Percentiles rank a stretch among this genome's conserved stretches.
These are phyloP conservation scores for Austroboletus niveus DNA, from an alignment of 1,284 basidiomycete species.

Conservation along the genomic window DNA sequence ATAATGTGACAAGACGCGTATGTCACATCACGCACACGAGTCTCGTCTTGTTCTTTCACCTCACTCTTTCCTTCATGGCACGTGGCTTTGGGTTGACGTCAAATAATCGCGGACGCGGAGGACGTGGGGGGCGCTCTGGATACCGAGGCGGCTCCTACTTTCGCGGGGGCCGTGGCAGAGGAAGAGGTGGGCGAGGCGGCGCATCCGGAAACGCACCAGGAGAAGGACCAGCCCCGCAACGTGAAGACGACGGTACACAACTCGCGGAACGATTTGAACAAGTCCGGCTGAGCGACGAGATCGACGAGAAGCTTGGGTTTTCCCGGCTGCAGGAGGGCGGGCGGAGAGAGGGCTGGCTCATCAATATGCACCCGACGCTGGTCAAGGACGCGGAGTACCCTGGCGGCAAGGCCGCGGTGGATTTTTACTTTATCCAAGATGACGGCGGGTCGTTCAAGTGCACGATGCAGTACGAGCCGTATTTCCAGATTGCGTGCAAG, in stretches of 20 bases:
- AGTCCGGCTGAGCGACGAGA: slow-evolving; percentile 73
- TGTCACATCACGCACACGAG: slow-evolving; percentile 26
- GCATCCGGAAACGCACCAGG: slow-evolving; percentile 41
- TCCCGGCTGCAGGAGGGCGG: slow-evolving; percentile 72
- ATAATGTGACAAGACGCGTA: slow-evolving; percentile 23
- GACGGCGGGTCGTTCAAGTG: slow-evolving; percentile 96
- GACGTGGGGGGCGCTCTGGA: slow-evolving; percentile 45
- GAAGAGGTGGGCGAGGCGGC: slow-evolving; percentile 54
- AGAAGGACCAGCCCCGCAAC: slow-evolving; percentile 51
- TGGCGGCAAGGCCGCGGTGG: slow-evolving; percentile 85
- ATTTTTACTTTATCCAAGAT: slow-evolving; percentile 98
- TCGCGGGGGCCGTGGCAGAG: slow-evolving; percentile 40
- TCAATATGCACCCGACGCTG: slow-evolving; percentile 98
- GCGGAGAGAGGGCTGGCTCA: slow-evolving; percentile 85
- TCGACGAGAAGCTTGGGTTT: slow-evolving; percentile 95
- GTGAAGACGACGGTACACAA: slow-evolving; percentile 86
- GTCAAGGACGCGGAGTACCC: slow-evolving; percentile 82
- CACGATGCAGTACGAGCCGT: slow-evolving; percentile 91
- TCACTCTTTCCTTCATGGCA: slow-evolving; percentile 25
- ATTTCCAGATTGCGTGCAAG: slow-evolving; percentile 91
- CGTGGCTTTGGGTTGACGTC: slow-evolving; percentile 36
- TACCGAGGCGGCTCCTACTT: slow-evolving; percentile 42
- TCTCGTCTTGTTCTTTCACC: not conserved
- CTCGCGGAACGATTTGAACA: slow-evolving; percentile 83
- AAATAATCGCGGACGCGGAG: slow-evolving; percentile 41